Evolutionary conservation across 768 basidiomycete genomes (phyloP), one percentile per base, ranked within the genome.

Genomic region (Flagelloscypha sp.): DNA sequence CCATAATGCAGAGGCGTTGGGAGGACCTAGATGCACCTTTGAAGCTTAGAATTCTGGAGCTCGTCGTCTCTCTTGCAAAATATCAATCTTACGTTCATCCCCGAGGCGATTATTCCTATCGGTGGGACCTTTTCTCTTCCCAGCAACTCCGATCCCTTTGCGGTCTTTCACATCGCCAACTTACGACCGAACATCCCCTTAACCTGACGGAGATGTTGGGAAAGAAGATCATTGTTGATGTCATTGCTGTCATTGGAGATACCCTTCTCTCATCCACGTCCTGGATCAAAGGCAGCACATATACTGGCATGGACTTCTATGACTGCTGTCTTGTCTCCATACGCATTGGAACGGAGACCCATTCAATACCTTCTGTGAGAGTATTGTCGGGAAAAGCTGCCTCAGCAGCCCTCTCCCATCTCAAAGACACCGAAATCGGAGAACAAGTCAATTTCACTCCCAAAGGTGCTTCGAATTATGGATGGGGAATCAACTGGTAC

Each of bases 281-380:
- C 11, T 56, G 54, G 54, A 43, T 53, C 17, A 28, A 34, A 12
- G 53, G 54, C 7, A 33, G 41, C 3, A 21, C 34, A 10, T 31
- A 39, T n/a, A 45, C 40, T 6, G 37, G 46, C 1, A 54, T 49
- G 39, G 49, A 52, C 21, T 30, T 54, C 4, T 54, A 56, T 39
- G 53, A 56, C 40, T 45, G 48, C 35, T 54, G 54, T 37, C 40
- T 56, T 27, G 41, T 54, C 25, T 19, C 49, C 27, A 37, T 56
- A 16, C 18, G 33, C 11, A 24, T 36, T 8, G 13, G 16, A 34
- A 3, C 23, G 25, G 11, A 35, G 23, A 15, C 29, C 33, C 6
- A 21, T 50, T 11, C 41, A 5, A 35, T 53, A 17, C 51, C 51
- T 12, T 34, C 49, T 9, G 45, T 33, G 10, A 46, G 51, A 12